Base-by-base conservation (phyloP, 1,284 basidiomycete genomes). In the Coniophora puteana region DNA sequence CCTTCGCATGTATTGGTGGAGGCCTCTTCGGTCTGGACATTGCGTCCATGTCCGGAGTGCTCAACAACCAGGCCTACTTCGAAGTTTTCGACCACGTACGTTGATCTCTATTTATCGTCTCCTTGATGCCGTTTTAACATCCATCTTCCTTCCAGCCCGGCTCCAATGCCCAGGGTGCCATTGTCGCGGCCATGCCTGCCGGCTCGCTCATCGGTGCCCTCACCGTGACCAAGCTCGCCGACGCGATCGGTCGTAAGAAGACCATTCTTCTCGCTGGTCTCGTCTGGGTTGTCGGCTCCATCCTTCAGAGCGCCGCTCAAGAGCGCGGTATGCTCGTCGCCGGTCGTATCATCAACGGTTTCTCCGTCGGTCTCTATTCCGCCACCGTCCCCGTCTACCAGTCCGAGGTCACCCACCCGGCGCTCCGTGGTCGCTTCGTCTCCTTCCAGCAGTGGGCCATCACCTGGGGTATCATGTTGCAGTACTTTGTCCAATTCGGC, bases 1-100 rank as follows among this genome's bases (percentile, higher is more conserved):
- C 81, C 13, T 88, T 89, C 62, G 83, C 85, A 61, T 86, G 83
- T 58, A 88, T 89, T 49, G 84, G 85, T 39, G 85, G 85, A 50
- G 80, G 81, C 40, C 72, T 88, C 32, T 87, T 87, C 57, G 83
- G 85, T 54, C 58, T 86, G 66, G 85, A 89, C 70, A 88, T 88
- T 54, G 85, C 78, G 47, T 81, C 82, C 57, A 87, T 88, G 85
- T 83, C 83, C 46, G 83, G 80, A n/a, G 82, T 87, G 36, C 63
- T 87, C 53, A 81, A 65, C 49, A 85, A 83, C 51, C 58, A 71
- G 10, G 65, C 71, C 23, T 85, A 83, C 55, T 61, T 74, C 40
- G 59, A 54, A 1, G 63, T 66, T 7, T 83, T 82, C 54, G 51
- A 66, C 37, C 53, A 66, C 45, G 75, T 77, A 51, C 41, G 69